Percentiles rank a stretch among this genome's conserved stretches.
Conservation (phyloP, 2,329 filamentous ascomycete species). For the Verticillium klebahnii region DNA sequence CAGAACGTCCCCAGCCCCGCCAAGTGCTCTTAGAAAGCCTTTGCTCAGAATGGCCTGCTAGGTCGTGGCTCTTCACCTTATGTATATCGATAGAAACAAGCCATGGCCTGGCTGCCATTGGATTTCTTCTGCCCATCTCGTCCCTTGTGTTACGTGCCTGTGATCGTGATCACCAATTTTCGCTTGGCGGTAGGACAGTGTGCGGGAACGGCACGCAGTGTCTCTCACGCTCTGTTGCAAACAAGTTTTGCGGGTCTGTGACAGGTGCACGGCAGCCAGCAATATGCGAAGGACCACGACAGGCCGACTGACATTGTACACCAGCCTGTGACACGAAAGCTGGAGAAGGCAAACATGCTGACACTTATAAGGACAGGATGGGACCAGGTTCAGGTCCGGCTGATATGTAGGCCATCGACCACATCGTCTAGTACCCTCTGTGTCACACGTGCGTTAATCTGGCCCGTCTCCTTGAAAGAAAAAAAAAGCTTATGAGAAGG, state of each 20-base stretch:
- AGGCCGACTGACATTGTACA: neutral
- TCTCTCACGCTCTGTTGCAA: neutral
- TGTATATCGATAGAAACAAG: neutral
- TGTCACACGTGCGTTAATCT: too few species aligned
- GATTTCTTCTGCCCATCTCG: neutral
- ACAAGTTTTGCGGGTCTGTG: neutral
- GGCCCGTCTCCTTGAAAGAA: too few species aligned
- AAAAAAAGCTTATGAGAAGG: too few species aligned
- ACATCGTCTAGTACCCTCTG: too few species aligned
- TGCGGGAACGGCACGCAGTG: neutral
- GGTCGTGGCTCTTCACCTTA: neutral
- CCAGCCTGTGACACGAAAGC: neutral
- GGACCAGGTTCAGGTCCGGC: too few species aligned
- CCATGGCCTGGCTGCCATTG: neutral
- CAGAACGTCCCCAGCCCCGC: constrained; percentile 19
- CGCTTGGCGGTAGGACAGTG: neutral
- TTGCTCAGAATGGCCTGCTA: neutral
- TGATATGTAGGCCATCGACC: too few species aligned
- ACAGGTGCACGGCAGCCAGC: neutral
- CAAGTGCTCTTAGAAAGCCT: constrained; percentile 6
- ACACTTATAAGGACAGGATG: neutral
- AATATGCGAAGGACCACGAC: neutral
- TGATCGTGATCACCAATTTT: neutral
- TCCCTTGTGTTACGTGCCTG: neutral
- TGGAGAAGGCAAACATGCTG: neutral